Conservation (phyloP, 257 asterid genomes). For the Nicotiana obtusifolia region DNA sequence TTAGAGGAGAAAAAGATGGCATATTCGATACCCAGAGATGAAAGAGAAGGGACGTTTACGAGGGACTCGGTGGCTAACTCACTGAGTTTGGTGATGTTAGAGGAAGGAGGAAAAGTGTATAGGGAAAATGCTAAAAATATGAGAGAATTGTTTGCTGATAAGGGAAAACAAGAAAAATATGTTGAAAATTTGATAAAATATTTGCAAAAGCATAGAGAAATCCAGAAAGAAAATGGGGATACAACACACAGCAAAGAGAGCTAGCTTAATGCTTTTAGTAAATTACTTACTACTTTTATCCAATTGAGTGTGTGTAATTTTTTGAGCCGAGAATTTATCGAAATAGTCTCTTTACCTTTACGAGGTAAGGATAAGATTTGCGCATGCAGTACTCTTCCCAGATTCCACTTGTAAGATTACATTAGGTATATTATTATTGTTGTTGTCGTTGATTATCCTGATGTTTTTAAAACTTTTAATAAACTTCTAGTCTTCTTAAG, state of each 20-base stretch:
- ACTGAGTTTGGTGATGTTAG: conserved; percentile 14
- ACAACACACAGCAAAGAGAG: background rate
- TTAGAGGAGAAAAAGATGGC: conserved; percentile 16
- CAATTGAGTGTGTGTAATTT: background rate
- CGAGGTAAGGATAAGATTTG: no score
- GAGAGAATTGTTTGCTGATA: conserved; percentile 16
- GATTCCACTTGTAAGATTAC: no score
- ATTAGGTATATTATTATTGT: no score
- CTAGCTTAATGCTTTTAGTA: background rate
- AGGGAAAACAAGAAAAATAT: conserved; percentile 6
- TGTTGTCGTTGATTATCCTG: no score
- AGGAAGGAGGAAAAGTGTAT: conserved; percentile 9
- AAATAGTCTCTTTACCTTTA: no score
- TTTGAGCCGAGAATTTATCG: no score
- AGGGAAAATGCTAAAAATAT: conserved; percentile 13
- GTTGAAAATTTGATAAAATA: conserved; percentile 10
- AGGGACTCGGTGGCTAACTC: conserved; percentile 19
- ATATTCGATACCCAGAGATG: conserved; percentile 1
- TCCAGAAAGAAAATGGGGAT: background rate
- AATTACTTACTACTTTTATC: background rate
- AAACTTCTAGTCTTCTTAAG: no score
- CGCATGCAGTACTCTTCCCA: no score
- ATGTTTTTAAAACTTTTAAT: no score
- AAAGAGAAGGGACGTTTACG: conserved; percentile 15
- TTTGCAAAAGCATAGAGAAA: background rate